Base-by-base conservation (phyloP, 1,284 basidiomycete species). In the Erythrobasidium hasegawianum region DNA sequence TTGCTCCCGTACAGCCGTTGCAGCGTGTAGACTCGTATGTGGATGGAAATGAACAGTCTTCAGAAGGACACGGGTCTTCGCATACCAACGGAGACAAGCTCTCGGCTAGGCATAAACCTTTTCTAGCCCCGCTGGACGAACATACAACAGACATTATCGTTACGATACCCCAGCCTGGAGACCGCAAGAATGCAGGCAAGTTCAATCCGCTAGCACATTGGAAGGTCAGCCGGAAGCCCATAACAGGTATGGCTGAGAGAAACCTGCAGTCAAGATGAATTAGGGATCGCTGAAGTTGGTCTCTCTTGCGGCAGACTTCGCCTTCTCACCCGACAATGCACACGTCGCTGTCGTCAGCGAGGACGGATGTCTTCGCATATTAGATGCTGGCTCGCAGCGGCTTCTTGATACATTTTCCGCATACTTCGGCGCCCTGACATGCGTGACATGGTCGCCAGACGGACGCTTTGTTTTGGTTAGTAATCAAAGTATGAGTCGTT, bases 391-490 rank as follows among this genome's bases (percentile, higher is more conserved):
- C 7, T 26, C 33, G 26, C 14, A 58, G 68, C 90, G 88, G 72
- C 82, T 95, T 26, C 84, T 90, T 29, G 91, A 96, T 75, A 90
- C 88, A 69, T 96, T 90, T 74, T 85, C 89, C 2, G 89, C 90
- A 8, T 97, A 97, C 77, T 97, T 95, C 75, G 93, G 92, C 14
- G 83, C 89, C 0, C 77, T 98, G 27, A 91, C 86, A 8, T 93
- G 88, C 72, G 84, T 95, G 1, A 86, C 89, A 0, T 97, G 94
- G 93, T 94, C 91, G 9, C 92, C 93, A 0, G 94, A 97, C 77
- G 90, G 90, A 20, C 85, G 91, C 45, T 94, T 96, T 74, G 86
- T 97, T 38, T 79, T 96, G 61, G 90, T 90, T 75, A 64, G 81
- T 76, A 24, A 16, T 22, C n/a, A n/a, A 18, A n/a, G n/a, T n/a